Evolutionary conservation across 371 early-diverging fungal species (phyloP), one percentile per base, ranked within the genome.

Genomic region (Astathelohania contejeani): DNA sequence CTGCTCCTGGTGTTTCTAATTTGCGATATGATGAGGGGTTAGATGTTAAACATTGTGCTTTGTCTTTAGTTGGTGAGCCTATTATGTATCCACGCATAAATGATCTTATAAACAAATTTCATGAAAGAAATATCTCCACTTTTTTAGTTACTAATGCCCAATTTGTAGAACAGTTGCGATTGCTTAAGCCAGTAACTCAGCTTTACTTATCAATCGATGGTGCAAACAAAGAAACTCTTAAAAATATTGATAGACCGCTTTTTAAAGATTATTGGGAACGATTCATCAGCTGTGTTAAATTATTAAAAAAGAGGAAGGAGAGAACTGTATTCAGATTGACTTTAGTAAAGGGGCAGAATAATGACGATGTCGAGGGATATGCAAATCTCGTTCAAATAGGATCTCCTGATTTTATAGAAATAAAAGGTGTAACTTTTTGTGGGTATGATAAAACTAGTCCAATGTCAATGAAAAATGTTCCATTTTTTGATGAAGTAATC

Each of bases 81-180:
- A 83, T 84, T 57, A 82, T 82, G 81, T 84, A 84, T 65, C 83
- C 83, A 9, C 78, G 81, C 43, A 84, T 84, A 74, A 84, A 84
- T 60, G 82, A 83, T 57, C 81, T 83, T 63, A 77, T 82, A 3
- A 75, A 74, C 23, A 60, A 80, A 49, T 62, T 84, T 43, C 83
- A 84, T 55, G 74, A 79, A 57, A 71, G 76, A 54, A 74, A 74
- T 45, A 82, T 84, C 32, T 82, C 82, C 1, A 79, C 82, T 0
- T 84, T 84, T 74, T 60, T 84, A 56, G 85, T 84, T 14, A 83
- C 83, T 24, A 84, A 84, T 56, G 83, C 83, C 24, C 84, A 84
- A 67, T 82, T 82, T 75, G 83, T 83, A 9, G 81, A 81, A 32
- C 39, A 19, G 27, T 14, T 40, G 29, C 61, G 55, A 19, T 23